Percentiles rank a stretch among this genome's conserved stretches.
phyloP scores from a whole-genome alignment of 495 filamentous ascomycete genomes.

The Aspergillus heteromorphus region DNA sequence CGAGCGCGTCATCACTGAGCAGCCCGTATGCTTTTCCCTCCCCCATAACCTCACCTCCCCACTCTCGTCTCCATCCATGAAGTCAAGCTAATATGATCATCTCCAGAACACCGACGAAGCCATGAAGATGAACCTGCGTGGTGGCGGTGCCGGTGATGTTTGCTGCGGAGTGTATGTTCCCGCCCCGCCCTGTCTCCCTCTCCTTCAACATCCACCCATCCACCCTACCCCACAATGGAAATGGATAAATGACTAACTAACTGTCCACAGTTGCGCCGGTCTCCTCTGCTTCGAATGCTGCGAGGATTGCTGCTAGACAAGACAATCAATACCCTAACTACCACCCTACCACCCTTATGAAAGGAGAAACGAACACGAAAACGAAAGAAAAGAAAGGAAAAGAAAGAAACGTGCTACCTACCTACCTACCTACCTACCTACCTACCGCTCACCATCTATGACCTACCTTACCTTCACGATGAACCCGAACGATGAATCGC shows the following conservation, averaged over 20 bases:
- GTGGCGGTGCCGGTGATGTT: conserved; percentile 36
- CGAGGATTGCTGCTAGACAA: conserved; percentile 40
- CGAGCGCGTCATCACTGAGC: conserved; percentile 26
- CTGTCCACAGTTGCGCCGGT: conserved; percentile 34
- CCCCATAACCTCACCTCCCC: background rate
- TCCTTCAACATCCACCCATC: too few relatives aligned
- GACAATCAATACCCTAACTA: background rate
- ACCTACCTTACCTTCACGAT: background rate
- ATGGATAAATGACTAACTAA: background rate
- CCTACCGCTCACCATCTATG: too few relatives aligned
- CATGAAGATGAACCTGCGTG: conserved; percentile 37
- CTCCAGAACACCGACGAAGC: conserved; percentile 31
- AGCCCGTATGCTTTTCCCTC: conserved; percentile 28
- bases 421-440: too few relatives aligned
- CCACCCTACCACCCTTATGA: background rate
- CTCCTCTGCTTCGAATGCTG: conserved; percentile 42
- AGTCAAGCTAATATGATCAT: background rate
- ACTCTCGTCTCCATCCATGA: background rate
- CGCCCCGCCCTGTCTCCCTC: background rate
- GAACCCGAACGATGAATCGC: background rate
- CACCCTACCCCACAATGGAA: too few relatives aligned
- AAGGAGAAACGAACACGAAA: too few relatives aligned
- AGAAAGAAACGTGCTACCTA: background rate
- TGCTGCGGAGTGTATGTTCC: conserved; percentile 43
- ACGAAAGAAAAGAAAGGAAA: background rate